Percentiles rank a stretch among this genome's conserved stretches.
phyloP scores from a whole-genome alignment of 129 eudicot genomes.

The Calendula officinalis region DNA sequence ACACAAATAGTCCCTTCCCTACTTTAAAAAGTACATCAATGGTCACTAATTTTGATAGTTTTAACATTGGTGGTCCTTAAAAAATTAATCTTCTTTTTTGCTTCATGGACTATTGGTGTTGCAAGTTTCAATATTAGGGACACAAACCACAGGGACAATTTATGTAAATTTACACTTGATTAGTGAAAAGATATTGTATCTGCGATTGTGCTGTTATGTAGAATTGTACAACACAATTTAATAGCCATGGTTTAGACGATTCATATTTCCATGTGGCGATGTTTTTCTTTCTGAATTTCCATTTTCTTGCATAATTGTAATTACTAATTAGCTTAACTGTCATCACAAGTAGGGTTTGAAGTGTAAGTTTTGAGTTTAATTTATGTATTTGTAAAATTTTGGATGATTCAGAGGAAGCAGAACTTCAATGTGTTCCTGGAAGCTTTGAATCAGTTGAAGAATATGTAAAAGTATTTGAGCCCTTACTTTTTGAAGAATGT shows the following conservation, averaged over 20 bases:
- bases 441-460: constrained; percentile 91
- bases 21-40: no score
- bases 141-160: background rate
- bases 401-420: constrained; percentile 80
- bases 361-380: constrained; percentile 8
- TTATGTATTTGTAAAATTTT: constrained; percentile 22
- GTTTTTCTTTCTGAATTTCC: constrained; percentile 2
- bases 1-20: no score
- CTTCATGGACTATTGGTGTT: no score
- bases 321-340: constrained; percentile 2
- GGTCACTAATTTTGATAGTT: no score
- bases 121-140: no score
- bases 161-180: background rate
- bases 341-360: constrained; percentile 14
- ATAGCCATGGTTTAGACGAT: background rate
- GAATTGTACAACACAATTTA: background rate
- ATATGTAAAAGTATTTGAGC: constrained; percentile 86
- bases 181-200: constrained; percentile 1
- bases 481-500: constrained; percentile 96
- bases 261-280: constrained; percentile 1
- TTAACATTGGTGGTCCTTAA: no score
- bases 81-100: no score
- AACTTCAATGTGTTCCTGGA: constrained; percentile 94
- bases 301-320: constrained; percentile 7
- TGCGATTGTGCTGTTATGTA: constrained; percentile 17